These are phyloP conservation scores for Talaromyces amestolkiae DNA, from an alignment of 2,329 filamentous ascomycete genomes.

Conservation along the genomic window DNA sequence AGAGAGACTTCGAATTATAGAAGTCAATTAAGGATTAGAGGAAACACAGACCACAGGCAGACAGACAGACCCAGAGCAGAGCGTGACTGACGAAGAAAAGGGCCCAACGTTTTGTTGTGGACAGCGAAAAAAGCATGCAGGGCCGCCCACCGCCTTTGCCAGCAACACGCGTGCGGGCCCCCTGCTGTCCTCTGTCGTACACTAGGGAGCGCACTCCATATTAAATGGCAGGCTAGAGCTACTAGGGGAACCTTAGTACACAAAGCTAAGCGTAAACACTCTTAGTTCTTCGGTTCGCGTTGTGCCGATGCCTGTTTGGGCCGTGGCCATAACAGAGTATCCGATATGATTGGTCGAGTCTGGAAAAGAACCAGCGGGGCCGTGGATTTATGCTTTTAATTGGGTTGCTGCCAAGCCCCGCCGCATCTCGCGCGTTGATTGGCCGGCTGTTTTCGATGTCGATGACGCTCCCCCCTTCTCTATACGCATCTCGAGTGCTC, in stretches of 20 bases:
- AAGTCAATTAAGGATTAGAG: constrained; percentile 5
- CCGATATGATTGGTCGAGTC: neutral
- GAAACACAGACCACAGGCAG: constrained; percentile 8
- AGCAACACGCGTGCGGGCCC: constrained; percentile 24
- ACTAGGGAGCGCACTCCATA: neutral
- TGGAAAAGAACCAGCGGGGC: constrained; percentile 16
- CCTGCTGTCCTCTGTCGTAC: constrained; percentile 19
- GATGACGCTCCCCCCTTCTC: constrained; percentile 10
- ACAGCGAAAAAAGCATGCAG: constrained; percentile 17
- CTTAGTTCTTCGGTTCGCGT: constrained; percentile 39
- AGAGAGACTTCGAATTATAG: constrained; percentile 18
- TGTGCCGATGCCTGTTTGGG: constrained; percentile 17
- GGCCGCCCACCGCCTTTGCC: constrained; percentile 21
- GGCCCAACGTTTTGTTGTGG: constrained; percentile 9
- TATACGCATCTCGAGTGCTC: neutral
- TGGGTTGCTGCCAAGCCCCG: neutral
- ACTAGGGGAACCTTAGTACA: neutral
- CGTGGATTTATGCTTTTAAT: neutral
- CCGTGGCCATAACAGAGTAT: neutral
- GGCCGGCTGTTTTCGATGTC: neutral
- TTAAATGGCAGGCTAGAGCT: neutral
- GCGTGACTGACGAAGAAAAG: constrained; percentile 4
- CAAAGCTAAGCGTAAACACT: neutral
- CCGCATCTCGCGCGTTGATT: neutral
- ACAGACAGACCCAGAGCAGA: neutral